A percentile compares a stretch with the other conserved stretches of the same genome.
Conservation (phyloP, 116 monocot species). For the Iris pallida region DNA sequence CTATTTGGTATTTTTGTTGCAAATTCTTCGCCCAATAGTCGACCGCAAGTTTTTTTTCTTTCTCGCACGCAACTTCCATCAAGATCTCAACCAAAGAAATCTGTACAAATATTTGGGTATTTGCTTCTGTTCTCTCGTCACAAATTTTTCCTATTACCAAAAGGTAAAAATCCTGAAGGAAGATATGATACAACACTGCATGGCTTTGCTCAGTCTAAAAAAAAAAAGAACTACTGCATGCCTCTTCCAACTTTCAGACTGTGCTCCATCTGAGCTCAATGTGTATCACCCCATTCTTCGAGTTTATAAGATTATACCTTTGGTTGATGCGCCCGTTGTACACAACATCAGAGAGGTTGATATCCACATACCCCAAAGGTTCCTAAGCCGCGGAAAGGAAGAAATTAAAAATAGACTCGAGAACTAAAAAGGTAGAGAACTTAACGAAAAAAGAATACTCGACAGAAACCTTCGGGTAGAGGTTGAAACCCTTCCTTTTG, state of each 20-base stretch:
- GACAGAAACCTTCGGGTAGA: constrained; percentile 39
- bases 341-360: constrained; percentile 66
- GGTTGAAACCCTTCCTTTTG: constrained; percentile 41
- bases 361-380: constrained; percentile 60
- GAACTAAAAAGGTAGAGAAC: background rate
- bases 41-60: no score
- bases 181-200: no score
- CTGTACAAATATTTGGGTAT: no score
- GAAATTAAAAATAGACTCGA: background rate
- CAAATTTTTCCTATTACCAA: no score
- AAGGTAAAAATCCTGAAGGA: no score
- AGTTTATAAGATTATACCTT: constrained; percentile 72
- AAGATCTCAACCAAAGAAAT: no score
- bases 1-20: no score
- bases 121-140: no score
- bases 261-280: constrained; percentile 74
- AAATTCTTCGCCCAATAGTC: no score
- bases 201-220: no score
- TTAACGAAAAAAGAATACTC: background rate
- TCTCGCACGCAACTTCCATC: no score
- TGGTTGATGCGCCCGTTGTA: constrained; percentile 73
- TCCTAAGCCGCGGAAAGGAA: constrained; percentile 32
- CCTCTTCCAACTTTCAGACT: constrained; percentile 21
- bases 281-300: constrained; percentile 60
- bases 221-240: background rate